Conservation (phyloP, 2,329 filamentous ascomycete species). For the Colletotrichum gloeosporioides region DNA sequence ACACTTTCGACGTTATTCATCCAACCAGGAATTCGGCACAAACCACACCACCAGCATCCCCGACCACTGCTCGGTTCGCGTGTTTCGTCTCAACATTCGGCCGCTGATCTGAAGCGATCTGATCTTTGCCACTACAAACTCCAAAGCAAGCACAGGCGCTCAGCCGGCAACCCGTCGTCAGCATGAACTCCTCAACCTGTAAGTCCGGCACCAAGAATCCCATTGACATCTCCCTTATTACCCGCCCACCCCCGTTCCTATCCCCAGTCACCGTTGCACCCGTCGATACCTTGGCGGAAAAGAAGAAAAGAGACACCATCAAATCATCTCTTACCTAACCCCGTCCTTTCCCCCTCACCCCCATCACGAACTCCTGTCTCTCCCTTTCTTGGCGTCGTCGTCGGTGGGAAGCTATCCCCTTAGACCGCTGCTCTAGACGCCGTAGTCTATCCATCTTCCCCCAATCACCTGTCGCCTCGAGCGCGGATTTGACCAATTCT, state of each 20-base stretch:
- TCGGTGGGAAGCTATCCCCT: not conserved
- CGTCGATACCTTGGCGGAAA: not conserved
- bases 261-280: not conserved
- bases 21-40: not conserved
- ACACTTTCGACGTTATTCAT: not conserved
- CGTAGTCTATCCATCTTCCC: not conserved
- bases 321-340: not conserved
- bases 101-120: conserved; percentile 18
- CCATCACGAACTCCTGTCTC: not conserved
- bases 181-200: conserved; percentile 18
- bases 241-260: not conserved
- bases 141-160: conserved; percentile 2
- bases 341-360: not conserved
- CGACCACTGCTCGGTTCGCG: conserved; percentile 18
- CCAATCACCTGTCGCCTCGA: not conserved
- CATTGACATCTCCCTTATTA: not conserved
- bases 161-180: not conserved
- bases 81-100: conserved; percentile 16
- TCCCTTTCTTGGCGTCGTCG: not conserved
- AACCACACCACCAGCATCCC: not conserved
- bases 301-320: not conserved
- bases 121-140: conserved; percentile 8
- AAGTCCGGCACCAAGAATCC: not conserved
- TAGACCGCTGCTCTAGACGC: not conserved
- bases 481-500: not conserved